These are phyloP conservation scores for Pisolithus thermaeus DNA, from an alignment of 1,284 basidiomycete genomes.

Conservation along the genomic window DNA sequence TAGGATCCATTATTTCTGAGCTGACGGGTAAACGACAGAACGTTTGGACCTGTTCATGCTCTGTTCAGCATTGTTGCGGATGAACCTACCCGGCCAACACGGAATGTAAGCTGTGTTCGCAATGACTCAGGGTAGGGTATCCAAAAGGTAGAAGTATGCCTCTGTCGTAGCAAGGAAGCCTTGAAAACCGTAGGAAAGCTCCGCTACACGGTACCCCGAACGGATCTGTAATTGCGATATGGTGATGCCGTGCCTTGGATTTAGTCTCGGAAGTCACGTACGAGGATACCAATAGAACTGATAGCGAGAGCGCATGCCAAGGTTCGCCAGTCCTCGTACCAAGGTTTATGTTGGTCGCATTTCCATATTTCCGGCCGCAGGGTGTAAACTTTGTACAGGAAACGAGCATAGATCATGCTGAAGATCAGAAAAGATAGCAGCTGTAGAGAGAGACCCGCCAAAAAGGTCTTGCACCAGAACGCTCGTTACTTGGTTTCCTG, in stretches of 20 bases:
- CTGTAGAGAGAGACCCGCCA: slow-evolving; percentile 59
- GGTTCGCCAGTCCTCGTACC: slow-evolving; percentile 57
- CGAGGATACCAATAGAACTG: slow-evolving; percentile 64
- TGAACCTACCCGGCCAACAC: slow-evolving; percentile 57
- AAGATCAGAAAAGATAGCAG: slow-evolving; percentile 62
- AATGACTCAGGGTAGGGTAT: slow-evolving; percentile 59
- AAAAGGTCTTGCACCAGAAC: slow-evolving; percentile 52
- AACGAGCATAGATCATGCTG: slow-evolving; percentile 49
- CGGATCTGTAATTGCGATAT: slow-evolving; percentile 42
- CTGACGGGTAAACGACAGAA: neutral
- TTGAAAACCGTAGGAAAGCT: slow-evolving; percentile 59
- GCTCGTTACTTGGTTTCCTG: slow-evolving; percentile 47
- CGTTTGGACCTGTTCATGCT: neutral
- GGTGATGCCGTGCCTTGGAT: neutral
- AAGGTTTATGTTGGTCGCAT: slow-evolving; percentile 30
- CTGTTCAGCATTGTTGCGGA: slow-evolving; percentile 15
- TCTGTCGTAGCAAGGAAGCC: slow-evolving; percentile 60
- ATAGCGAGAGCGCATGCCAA: slow-evolving; percentile 48
- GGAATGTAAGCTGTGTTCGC: slow-evolving; percentile 50
- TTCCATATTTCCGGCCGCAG: slow-evolving; percentile 44
- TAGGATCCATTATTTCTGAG: no score
- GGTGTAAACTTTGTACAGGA: slow-evolving; percentile 48
- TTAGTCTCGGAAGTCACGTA: slow-evolving; percentile 23
- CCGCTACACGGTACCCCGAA: slow-evolving; percentile 61
- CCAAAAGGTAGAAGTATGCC: slow-evolving; percentile 59